Percentiles rank a stretch among this genome's conserved stretches.
phyloP scores from a whole-genome alignment of 441 rosid genomes.

The Adansonia rubrostipa region DNA sequence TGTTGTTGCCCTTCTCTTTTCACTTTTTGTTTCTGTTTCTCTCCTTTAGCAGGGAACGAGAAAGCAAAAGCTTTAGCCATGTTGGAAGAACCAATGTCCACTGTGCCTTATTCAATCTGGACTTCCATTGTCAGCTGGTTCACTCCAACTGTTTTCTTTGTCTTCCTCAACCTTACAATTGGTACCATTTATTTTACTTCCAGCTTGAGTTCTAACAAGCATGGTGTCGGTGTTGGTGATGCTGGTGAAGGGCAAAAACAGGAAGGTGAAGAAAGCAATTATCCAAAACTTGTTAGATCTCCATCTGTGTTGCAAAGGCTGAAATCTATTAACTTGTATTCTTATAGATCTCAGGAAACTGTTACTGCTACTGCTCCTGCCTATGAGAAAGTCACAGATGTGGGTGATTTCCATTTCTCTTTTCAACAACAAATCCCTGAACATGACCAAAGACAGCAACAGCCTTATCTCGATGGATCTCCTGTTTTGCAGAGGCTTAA shows the following conservation, averaged over 20 bases:
- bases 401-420: constrained; percentile 29
- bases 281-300: constrained; percentile 50
- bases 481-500: constrained; percentile 63
- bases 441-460: constrained; percentile 32
- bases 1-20: neutral
- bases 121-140: constrained; percentile 83
- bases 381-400: constrained; percentile 36
- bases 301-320: constrained; percentile 73
- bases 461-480: constrained; percentile 50
- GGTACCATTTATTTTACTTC: constrained; percentile 73
- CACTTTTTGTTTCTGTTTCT: neutral
- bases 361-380: constrained; percentile 29
- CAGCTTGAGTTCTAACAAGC: constrained; percentile 39
- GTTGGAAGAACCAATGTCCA: constrained; percentile 56
- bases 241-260: neutral
- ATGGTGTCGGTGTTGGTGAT: neutral
- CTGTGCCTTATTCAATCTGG: constrained; percentile 55
- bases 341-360: constrained; percentile 57
- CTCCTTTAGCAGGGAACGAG: neutral
- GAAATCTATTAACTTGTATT: constrained; percentile 61
- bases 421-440: constrained; percentile 30
- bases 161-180: constrained; percentile 80
- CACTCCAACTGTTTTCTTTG: constrained; percentile 76
- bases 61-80: constrained; percentile 32
- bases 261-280: neutral